These are phyloP conservation scores for Phaeosphaeria sp. DNA, from an alignment of 2,329 filamentous ascomycete genomes.

Conservation along the genomic window DNA sequence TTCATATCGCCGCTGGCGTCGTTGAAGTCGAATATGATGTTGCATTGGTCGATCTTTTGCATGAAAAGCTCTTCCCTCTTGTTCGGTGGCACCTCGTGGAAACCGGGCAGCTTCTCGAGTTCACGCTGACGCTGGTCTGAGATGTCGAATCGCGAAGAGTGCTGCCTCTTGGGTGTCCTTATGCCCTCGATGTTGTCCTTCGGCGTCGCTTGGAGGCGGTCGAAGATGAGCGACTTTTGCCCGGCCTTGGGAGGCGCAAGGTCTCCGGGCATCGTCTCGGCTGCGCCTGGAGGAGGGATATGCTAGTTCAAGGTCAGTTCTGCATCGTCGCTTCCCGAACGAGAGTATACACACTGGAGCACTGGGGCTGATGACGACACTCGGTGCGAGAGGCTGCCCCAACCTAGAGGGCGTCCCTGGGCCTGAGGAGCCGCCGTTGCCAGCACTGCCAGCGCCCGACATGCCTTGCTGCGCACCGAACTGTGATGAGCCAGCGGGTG, in stretches of 20 bases:
- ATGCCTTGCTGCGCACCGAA: slow-evolving; percentile 42
- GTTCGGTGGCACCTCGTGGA: slow-evolving; percentile 96
- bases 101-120: slow-evolving; percentile 94
- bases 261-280: slow-evolving; percentile 98
- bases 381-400: slow-evolving; percentile 73
- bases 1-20: slow-evolving; percentile 99
- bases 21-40: slow-evolving; percentile 99
- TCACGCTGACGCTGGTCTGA: slow-evolving; percentile 89
- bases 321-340: neutral
- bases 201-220: slow-evolving; percentile 88
- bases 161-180: slow-evolving; percentile 92
- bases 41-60: slow-evolving; percentile 99
- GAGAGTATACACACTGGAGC: slow-evolving; percentile 63
- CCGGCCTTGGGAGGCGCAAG: slow-evolving; percentile 92
- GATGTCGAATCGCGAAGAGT: slow-evolving; percentile 97
- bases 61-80: slow-evolving; percentile 96
- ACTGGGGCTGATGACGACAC: slow-evolving; percentile 93
- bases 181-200: slow-evolving; percentile 97
- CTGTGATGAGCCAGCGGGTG: slow-evolving; percentile 37
- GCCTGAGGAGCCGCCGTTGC: slow-evolving; percentile 56
- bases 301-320: slow-evolving; percentile 64
- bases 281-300: slow-evolving; percentile 86
- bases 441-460: slow-evolving; percentile 40
- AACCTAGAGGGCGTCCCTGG: slow-evolving; percentile 68
- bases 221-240: slow-evolving; percentile 86